Conservation (phyloP, 805 yeast genomes). For the Metahyphopichia silvanorum region DNA sequence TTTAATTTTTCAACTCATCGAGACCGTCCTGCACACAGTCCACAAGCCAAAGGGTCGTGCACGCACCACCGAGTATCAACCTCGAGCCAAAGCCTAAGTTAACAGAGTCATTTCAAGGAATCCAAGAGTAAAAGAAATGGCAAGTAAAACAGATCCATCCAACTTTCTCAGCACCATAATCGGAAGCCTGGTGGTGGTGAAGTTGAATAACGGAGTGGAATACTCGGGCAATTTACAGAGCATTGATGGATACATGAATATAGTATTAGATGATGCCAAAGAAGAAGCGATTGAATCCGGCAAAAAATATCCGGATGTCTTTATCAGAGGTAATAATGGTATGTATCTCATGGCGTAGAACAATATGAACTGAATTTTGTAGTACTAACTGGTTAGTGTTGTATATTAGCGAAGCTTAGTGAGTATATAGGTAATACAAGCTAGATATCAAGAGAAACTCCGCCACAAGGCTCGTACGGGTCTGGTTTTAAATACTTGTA, state of each 20-base stretch:
- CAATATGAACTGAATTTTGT: background rate
- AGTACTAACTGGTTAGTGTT: conserved; percentile 35
- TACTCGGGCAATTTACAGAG: conserved; percentile 70
- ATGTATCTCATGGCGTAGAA: conserved; percentile 26
- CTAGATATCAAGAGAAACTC: no score
- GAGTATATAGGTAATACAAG: no score
- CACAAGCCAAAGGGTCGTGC: no score
- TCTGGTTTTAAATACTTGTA: no score
- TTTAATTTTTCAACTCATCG: no score
- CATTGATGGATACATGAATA: conserved; percentile 96
- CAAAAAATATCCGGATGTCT: conserved; percentile 69
- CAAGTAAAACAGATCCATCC: conserved; percentile 65
- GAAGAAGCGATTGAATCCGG: conserved; percentile 52
- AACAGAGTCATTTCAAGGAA: no score
- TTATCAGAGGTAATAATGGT: conserved; percentile 85
- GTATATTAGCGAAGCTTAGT: conserved; percentile 38
- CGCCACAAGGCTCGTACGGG: no score
- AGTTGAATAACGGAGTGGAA: conserved; percentile 81
- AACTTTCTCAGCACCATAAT: conserved; percentile 74
- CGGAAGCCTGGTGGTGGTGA: conserved; percentile 78
- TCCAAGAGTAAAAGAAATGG: no score
- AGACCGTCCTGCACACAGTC: no score
- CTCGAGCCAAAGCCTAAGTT: no score
- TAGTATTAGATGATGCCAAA: conserved; percentile 74
- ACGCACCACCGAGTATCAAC: no score